Percentiles rank a stretch among this genome's conserved stretches.
Evolutionary conservation across 305 asterid species (phyloP).

Genomic region (Fraxinus sp.): DNA sequence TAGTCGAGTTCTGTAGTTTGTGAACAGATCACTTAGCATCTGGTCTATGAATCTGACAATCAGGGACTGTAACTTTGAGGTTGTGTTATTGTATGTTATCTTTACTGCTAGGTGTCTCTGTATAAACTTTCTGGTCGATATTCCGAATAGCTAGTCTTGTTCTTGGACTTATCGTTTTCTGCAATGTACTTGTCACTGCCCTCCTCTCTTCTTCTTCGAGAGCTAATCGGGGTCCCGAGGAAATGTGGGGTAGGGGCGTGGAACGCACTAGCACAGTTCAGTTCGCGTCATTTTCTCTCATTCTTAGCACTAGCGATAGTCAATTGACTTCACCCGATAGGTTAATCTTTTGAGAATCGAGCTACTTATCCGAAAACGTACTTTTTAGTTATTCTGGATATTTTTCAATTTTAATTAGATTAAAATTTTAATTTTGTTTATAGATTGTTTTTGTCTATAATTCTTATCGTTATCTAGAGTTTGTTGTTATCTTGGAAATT

Average conservation of each 20-base stretch:
- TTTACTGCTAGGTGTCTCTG: background rate
- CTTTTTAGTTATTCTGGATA: too few relatives aligned
- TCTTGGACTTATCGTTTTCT: background rate
- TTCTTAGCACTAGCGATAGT: background rate
- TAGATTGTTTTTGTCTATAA: background rate
- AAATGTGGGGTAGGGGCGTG: background rate
- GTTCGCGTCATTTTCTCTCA: background rate
- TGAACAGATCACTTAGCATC: background rate
- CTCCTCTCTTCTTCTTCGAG: background rate
- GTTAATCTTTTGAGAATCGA: background rate
- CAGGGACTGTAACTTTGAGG: slow-evolving; percentile 2
- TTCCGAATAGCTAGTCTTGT: background rate
- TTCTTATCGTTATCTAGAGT: background rate
- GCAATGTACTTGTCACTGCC: background rate
- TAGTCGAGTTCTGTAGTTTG: background rate
- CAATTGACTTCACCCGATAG: background rate
- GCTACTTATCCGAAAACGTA: background rate
- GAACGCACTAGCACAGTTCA: background rate
- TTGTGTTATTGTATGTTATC: background rate
- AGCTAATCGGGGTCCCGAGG: background rate
- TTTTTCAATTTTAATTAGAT: too few relatives aligned
- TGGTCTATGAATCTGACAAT: background rate
- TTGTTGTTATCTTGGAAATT: background rate
- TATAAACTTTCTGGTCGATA: background rate
- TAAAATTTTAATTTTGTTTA: too few relatives aligned